phyloP scores from a whole-genome alignment of 495 filamentous ascomycete species.

The Trichocladium uniseriatum region DNA sequence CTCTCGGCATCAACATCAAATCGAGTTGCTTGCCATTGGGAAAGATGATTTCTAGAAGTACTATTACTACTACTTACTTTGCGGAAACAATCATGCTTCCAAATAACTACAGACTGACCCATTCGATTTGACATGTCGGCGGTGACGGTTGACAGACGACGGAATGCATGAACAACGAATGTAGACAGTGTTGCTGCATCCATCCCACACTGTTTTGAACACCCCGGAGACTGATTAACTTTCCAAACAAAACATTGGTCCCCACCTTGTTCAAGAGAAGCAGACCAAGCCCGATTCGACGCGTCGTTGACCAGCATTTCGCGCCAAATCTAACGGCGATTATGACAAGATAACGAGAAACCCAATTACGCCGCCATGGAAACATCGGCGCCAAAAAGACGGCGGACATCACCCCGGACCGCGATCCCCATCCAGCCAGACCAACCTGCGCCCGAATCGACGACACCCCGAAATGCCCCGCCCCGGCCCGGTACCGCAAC shows the following conservation, averaged over 20 bases:
- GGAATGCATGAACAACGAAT: too few relatives aligned
- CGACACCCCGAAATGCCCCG: conserved; percentile 12
- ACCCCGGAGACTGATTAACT: background rate
- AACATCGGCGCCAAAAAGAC: conserved; percentile 51
- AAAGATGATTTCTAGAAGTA: too few relatives aligned
- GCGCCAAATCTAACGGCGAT: background rate
- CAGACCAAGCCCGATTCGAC: conserved; percentile 11
- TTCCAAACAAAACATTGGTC: conserved; percentile 10
- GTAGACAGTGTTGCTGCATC: background rate
- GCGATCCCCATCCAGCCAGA: conserved; percentile 23
- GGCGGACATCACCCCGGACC: conserved; percentile 48
- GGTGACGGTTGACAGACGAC: too few relatives aligned
- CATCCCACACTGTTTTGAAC: background rate
- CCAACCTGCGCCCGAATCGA: conserved; percentile 8
- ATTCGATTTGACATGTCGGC: too few relatives aligned
- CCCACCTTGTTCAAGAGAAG: conserved; percentile 1
- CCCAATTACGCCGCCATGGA: conserved; percentile 34
- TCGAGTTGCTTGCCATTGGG: too few relatives aligned
- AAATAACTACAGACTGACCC: too few relatives aligned
- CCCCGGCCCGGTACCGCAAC: background rate
- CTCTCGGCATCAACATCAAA: too few relatives aligned
- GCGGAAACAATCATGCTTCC: too few relatives aligned
- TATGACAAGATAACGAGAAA: conserved; percentile 8
- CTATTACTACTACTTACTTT: too few relatives aligned
- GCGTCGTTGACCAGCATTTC: conserved; percentile 10